A percentile compares a stretch with the other conserved stretches of the same genome.
These are phyloP conservation scores for Ceratobasidium sp. DNA, from an alignment of 1,284 basidiomycete species.

Conservation along the genomic window DNA sequence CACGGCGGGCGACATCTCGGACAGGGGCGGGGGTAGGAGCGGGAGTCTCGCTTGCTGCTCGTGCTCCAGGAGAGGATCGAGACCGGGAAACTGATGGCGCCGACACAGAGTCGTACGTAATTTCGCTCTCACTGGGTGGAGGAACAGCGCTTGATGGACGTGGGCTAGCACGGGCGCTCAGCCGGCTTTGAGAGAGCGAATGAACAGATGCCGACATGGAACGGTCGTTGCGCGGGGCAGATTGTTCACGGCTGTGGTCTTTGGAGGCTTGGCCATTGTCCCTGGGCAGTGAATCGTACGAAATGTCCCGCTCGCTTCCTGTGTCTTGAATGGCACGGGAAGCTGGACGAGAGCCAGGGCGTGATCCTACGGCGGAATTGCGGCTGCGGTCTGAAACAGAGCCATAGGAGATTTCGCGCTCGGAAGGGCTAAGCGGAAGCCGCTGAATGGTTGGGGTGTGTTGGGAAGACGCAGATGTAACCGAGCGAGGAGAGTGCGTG, in stretches of 20 bases:
- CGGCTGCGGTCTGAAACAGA: constrained; percentile 32
- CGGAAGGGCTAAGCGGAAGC: constrained; percentile 28
- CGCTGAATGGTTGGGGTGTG: constrained; percentile 33
- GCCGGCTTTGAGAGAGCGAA: constrained; percentile 27
- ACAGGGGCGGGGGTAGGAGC: not conserved
- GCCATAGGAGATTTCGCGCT: constrained; percentile 19
- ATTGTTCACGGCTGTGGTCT: constrained; percentile 8
- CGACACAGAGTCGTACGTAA: constrained; percentile 33
- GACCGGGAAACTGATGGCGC: constrained; percentile 2
- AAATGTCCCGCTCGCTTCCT: constrained; percentile 28
- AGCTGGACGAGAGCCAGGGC: constrained; percentile 1
- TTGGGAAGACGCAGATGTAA: constrained; percentile 33
- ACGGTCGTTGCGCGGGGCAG: not conserved
- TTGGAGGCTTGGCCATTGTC: constrained; percentile 5
- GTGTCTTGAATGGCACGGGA: constrained; percentile 23
- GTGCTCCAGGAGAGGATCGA: constrained; percentile 16
- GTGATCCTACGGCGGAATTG: constrained; percentile 7
- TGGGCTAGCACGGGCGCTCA: constrained; percentile 21
- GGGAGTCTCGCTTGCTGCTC: not conserved
- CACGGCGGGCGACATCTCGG: constrained; percentile 3
- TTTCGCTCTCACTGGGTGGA: constrained; percentile 32
- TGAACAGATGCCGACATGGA: constrained; percentile 2
- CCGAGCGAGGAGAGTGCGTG: constrained; percentile 34
- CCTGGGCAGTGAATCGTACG: constrained; percentile 33
- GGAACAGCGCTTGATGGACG: constrained; percentile 19